Evolutionary conservation across 768 basidiomycete species (phyloP).

Genomic region (Russula sp.): DNA sequence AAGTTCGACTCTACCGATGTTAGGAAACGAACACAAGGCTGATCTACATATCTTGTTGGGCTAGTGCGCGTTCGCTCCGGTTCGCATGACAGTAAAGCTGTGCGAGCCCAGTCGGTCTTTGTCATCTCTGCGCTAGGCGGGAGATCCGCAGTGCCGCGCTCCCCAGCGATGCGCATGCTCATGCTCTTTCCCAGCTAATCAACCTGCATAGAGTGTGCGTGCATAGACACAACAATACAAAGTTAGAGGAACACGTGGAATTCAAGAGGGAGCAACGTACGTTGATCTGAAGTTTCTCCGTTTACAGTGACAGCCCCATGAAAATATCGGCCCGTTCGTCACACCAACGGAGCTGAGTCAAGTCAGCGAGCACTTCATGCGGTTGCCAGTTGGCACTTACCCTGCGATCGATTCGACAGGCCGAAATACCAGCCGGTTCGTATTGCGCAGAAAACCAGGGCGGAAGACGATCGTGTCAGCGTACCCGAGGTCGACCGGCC

Average conservation of each 20-base stretch:
- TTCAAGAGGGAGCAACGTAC: not conserved
- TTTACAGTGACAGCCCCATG: conserved; percentile 11
- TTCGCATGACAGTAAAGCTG: conserved; percentile 51
- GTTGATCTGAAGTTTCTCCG: not conserved
- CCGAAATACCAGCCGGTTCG: conserved; percentile 39
- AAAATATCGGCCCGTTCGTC: not conserved
- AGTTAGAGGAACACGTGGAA: not conserved
- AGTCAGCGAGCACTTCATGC: not conserved
- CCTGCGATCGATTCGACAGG: conserved; percentile 37
- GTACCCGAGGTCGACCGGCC: conserved; percentile 60
- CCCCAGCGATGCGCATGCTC: conserved; percentile 47
- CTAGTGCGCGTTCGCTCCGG: not conserved
- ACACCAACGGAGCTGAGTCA: not conserved
- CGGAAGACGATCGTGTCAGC: conserved; percentile 64
- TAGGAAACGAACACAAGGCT: not conserved
- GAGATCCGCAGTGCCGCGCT: conserved; percentile 45
- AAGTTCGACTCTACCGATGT: not conserved
- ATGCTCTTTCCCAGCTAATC: conserved; percentile 46
- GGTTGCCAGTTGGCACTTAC: conserved; percentile 32
- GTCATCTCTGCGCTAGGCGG: conserved; percentile 40
- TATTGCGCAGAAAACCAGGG: conserved; percentile 47
- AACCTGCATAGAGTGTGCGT: conserved; percentile 34
- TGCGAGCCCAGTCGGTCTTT: conserved; percentile 32
- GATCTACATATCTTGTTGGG: not conserved
- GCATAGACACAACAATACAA: not conserved